Evolutionary conservation across 768 basidiomycete genomes (phyloP).

Genomic region (Cyathus striatus): DNA sequence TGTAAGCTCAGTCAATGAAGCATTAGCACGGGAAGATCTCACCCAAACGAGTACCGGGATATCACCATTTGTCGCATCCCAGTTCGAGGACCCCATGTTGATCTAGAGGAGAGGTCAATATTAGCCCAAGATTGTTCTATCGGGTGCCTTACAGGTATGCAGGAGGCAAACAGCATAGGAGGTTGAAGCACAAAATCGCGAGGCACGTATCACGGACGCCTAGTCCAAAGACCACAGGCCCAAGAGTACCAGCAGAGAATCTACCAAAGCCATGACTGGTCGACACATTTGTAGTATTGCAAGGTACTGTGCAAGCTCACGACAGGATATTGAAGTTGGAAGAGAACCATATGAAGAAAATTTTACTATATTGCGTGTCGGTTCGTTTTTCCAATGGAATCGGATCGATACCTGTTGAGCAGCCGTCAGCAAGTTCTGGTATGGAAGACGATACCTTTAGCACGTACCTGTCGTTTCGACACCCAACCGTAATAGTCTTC

Average conservation of each 20-base stretch:
- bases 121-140: not conserved
- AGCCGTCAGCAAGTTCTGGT: not conserved
- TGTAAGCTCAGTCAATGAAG: not conserved
- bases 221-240: slow-evolving; percentile 54
- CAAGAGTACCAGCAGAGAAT: slow-evolving; percentile 65
- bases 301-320: slow-evolving; percentile 18
- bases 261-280: too few relatives aligned
- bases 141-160: slow-evolving; percentile 49
- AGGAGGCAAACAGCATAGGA: slow-evolving; percentile 52
- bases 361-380: slow-evolving; percentile 58
- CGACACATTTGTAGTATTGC: too few relatives aligned
- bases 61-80: slow-evolving; percentile 87
- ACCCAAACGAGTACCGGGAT: slow-evolving; percentile 41
- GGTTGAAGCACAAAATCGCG: slow-evolving; percentile 63
- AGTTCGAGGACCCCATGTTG: slow-evolving; percentile 77
- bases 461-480: too few relatives aligned
- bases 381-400: slow-evolving; percentile 50
- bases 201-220: slow-evolving; percentile 60
- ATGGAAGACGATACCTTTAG: too few relatives aligned
- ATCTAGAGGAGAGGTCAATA: slow-evolving; percentile 13
- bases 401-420: slow-evolving; percentile 45
- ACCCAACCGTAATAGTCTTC: too few relatives aligned
- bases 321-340: slow-evolving; percentile 67
- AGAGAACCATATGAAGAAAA: slow-evolving; percentile 78
- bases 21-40: slow-evolving; percentile 2